Percentiles rank a stretch among this genome's conserved stretches.
Evolutionary conservation across 495 filamentous ascomycete species (phyloP).

Genomic region (Astrothelium macrocarpum): DNA sequence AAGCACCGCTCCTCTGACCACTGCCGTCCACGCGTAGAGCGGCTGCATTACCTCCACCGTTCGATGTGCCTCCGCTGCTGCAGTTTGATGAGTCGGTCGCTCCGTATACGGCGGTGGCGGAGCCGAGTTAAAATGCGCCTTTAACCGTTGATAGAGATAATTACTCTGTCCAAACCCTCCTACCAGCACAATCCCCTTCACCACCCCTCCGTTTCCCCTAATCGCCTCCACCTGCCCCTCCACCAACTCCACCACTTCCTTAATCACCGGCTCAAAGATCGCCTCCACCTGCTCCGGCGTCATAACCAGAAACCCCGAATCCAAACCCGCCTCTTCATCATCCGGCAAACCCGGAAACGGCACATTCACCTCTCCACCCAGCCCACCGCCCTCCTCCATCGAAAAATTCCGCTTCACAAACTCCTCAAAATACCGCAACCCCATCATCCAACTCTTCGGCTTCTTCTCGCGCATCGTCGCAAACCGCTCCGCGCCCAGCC

Average conservation of each 20-base stretch:
- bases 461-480: slow-evolving; percentile 35
- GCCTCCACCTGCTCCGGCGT: slow-evolving; percentile 35
- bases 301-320: slow-evolving; percentile 36
- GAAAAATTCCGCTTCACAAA: slow-evolving; percentile 53
- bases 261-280: slow-evolving; percentile 43
- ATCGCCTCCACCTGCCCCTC: slow-evolving; percentile 46
- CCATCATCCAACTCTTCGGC: slow-evolving; percentile 59
- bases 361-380: slow-evolving; percentile 57
- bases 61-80: slow-evolving; percentile 30
- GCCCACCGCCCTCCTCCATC: slow-evolving; percentile 58
- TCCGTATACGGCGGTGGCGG: slow-evolving; percentile 58
- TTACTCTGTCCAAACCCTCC: slow-evolving; percentile 62
- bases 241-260: slow-evolving; percentile 49
- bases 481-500: slow-evolving; percentile 34
- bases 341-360: slow-evolving; percentile 66
- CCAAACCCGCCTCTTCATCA: slow-evolving; percentile 39
- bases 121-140: slow-evolving; percentile 53
- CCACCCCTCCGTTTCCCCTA: slow-evolving; percentile 48
- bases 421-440: slow-evolving; percentile 66
- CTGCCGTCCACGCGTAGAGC: slow-evolving; percentile 67
- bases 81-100: slow-evolving; percentile 47
- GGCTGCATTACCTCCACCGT: slow-evolving; percentile 50
- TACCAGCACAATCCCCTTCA: slow-evolving; percentile 60
- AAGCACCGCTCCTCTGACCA: slow-evolving; percentile 58
- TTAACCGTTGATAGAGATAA: slow-evolving; percentile 52